Conservation (phyloP, 305 asterid genomes). For the Stenogyne calaminthoides region DNA sequence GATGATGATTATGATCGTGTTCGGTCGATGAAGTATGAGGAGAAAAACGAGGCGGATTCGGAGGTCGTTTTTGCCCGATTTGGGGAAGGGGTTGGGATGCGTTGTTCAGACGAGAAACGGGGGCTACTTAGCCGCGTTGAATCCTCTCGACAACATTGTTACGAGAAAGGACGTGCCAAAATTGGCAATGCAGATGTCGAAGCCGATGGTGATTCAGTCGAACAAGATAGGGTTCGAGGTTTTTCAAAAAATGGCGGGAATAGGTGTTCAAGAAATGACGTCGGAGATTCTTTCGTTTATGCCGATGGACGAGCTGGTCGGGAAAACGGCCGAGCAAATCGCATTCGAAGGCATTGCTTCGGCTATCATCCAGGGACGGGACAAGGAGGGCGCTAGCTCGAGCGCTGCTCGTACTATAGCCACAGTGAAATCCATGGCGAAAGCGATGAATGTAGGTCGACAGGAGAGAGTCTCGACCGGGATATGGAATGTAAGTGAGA, state of each 20-base stretch:
- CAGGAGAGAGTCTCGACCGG: constrained; percentile 70
- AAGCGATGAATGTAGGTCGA: constrained; percentile 58
- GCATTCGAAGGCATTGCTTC: constrained; percentile 96
- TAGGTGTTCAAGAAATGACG: constrained; percentile 63
- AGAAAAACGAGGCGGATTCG: constrained; percentile 37
- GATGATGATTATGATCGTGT: constrained; percentile 15
- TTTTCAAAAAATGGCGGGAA: constrained; percentile 69
- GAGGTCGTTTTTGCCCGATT: constrained; percentile 62
- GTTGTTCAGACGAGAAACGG: constrained; percentile 86
- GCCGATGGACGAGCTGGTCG: constrained; percentile 80
- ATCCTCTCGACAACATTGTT: constrained; percentile 56
- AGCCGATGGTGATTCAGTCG: constrained; percentile 56
- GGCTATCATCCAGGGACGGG: constrained; percentile 77
- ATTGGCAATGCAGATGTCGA: constrained; percentile 86
- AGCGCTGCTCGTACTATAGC: constrained; percentile 78
- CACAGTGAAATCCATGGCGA: constrained; percentile 68
- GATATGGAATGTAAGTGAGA: constrained; percentile 72
- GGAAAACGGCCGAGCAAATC: constrained; percentile 90
- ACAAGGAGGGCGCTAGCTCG: constrained; percentile 78
- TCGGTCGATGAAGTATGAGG: constrained; percentile 31
- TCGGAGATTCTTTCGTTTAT: constrained; percentile 59
- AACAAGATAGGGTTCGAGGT: constrained; percentile 62
- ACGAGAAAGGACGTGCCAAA: constrained; percentile 63
- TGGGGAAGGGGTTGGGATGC: constrained; percentile 84
- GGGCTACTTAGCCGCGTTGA: constrained; percentile 78